A percentile compares a stretch with the other conserved stretches of the same genome.
These are phyloP conservation scores for Erodium maritimum DNA, from an alignment of 345 rosid species.

Conservation along the genomic window DNA sequence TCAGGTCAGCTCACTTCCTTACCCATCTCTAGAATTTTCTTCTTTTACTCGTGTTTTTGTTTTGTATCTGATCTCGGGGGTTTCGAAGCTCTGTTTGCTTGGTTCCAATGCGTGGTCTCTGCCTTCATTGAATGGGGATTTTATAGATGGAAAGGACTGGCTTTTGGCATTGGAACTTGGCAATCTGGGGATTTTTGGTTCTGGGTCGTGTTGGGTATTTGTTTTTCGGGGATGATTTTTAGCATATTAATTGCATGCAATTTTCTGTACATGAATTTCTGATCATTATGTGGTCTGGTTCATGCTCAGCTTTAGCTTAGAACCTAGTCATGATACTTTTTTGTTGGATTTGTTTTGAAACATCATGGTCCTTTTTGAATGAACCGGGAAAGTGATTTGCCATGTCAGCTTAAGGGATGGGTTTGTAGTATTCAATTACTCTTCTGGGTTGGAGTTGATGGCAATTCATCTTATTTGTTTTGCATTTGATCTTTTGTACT, in stretches of 20 bases:
- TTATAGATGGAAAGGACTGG: no score
- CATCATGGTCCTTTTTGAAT: no score
- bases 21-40: neutral
- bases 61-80: neutral
- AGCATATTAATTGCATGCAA: neutral
- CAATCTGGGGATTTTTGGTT: neutral
- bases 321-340: neutral
- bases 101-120: no score
- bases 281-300: no score
- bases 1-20: slow-evolving; percentile 26
- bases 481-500: no score
- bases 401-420: neutral
- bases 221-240: no score
- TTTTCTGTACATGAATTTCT: neutral
- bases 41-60: neutral
- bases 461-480: no score
- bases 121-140: no score
- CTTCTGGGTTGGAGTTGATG: neutral
- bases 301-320: neutral
- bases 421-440: neutral
- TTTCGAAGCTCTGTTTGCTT: neutral
- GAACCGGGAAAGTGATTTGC: no score
- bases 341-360: neutral
- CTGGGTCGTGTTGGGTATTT: neutral
- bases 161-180: no score